Evolutionary conservation across 306 rosid genomes (phyloP).

Genomic region (Vigna hirtella): DNA sequence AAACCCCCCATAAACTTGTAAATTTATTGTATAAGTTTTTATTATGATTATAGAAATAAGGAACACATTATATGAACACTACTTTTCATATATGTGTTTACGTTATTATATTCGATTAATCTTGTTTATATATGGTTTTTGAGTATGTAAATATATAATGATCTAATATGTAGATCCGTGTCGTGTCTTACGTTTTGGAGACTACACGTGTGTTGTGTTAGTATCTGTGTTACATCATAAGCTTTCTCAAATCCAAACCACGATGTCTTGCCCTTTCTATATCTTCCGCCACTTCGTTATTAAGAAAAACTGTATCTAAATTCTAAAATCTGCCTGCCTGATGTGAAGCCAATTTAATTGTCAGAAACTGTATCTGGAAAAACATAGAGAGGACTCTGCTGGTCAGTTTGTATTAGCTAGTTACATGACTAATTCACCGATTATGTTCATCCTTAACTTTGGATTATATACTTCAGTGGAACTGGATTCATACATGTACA

Average conservation of each 20-base stretch:
- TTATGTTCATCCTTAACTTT: slow-evolving; percentile 12
- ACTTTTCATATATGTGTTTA: too few species aligned
- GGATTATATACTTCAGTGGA: neutral
- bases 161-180: too few species aligned
- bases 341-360: neutral
- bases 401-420: slow-evolving; percentile 4
- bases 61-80: too few species aligned
- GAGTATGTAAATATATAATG: too few species aligned
- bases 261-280: neutral
- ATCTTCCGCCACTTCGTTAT: neutral
- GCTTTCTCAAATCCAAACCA: neutral
- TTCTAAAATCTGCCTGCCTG: slow-evolving; percentile 19
- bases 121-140: too few species aligned
- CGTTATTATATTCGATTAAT: too few species aligned
- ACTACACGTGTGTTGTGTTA: too few species aligned
- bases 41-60: too few species aligned
- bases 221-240: neutral
- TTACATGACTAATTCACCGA: slow-evolving; percentile 21
- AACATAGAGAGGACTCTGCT: neutral
- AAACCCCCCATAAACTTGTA: too few species aligned
- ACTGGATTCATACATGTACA: neutral
- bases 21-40: too few species aligned
- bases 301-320: slow-evolving; percentile 19
- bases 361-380: slow-evolving; percentile 3
- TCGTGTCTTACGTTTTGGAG: too few species aligned